Base-by-base conservation (phyloP, 148 eudicot genomes). In the Heliamphora exappendiculata region DNA sequence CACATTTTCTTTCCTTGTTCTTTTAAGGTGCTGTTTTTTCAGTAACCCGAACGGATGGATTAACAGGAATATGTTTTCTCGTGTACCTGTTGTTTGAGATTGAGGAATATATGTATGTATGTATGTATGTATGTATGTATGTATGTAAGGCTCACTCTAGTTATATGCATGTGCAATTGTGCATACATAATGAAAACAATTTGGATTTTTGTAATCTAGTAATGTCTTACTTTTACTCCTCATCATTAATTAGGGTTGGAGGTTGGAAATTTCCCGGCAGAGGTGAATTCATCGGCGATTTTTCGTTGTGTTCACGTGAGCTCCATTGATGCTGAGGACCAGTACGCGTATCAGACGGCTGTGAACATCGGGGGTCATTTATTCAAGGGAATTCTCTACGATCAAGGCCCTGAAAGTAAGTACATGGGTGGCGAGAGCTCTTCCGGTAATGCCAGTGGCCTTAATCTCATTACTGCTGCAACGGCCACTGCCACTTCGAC, bases 281-380 rank as follows among this genome's bases (percentile, higher is more conserved):
- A 92, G 78, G 55, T 90, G 83, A 87, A 70, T 17, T 78, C 90
- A 4, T 58, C 78, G 29, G 91, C 97, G 13, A 67, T 85, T 4
- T 92, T 92, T 65, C 83, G 86, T n/a, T 90, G 94, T 66, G 91
- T 92, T 0, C 78, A 86, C 49, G 93, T 92, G 75, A 92, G 94
- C 84, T 87, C 94, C 37, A 31, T 89, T 0, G 91, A 89, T 17
- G 88, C 83, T 11, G 87, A 89, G 14, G 92, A 92, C 8, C 89
- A 92, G 76, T 88, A 82, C 36, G 97, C 94, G 3, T 92, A 92
- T 76, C 91, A 90, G 64, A 88, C 93, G 13, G 89, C 94, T 20
- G 94, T 92, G 4, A 92, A 70, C 77, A 90, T 92, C 1, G 90
- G 90, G 16, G 97, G 97, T 1, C 97, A 87, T 70, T 82, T 90